phyloP scores from a whole-genome alignment of 352 stramenopile species.

The Globisporangium carolinianum region DNA sequence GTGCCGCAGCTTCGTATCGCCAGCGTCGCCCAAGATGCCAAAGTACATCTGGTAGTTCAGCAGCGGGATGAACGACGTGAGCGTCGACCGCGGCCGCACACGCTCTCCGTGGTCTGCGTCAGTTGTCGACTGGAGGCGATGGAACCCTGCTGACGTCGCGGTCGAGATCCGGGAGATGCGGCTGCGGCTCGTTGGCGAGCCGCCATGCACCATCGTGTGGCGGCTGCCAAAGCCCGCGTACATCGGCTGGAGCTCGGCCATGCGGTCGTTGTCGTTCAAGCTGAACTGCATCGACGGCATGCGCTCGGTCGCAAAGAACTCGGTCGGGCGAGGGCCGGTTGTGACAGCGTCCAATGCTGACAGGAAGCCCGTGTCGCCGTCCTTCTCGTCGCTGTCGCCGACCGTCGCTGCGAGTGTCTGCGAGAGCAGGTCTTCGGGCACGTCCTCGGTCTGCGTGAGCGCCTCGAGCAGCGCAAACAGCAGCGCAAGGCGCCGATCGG shows the following conservation, averaged over 20 bases:
- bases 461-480: constrained; percentile 79
- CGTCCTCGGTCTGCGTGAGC: constrained; percentile 39
- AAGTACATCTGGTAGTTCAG: constrained; percentile 75
- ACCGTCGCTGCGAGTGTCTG: constrained; percentile 14
- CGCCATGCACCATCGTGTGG: constrained; percentile 7
- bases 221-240: constrained; percentile 50
- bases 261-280: constrained; percentile 45
- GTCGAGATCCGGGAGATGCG: constrained; percentile 70
- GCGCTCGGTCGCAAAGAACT: constrained; percentile 40
- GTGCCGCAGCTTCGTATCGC: constrained; percentile 29
- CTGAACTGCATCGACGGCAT: constrained; percentile 62
- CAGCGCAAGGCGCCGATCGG: constrained; percentile 71
- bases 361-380: constrained; percentile 5
- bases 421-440: constrained; percentile 20
- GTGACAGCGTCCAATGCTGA: constrained; percentile 16
- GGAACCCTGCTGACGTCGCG: constrained; percentile 49
- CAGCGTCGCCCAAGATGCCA: constrained; percentile 33
- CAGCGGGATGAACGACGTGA: constrained; percentile 44
- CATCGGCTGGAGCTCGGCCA: constrained; percentile 45
- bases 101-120: constrained; percentile 21
- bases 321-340: constrained; percentile 13
- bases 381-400: constrained; percentile 21
- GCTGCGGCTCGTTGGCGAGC: constrained; percentile 51
- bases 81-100: constrained; percentile 29
- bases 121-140: constrained; percentile 16